Evolutionary conservation across 2,329 filamentous ascomycete species (phyloP), one percentile per base, ranked within the genome.

Genomic region (Colletotrichum karsti): DNA sequence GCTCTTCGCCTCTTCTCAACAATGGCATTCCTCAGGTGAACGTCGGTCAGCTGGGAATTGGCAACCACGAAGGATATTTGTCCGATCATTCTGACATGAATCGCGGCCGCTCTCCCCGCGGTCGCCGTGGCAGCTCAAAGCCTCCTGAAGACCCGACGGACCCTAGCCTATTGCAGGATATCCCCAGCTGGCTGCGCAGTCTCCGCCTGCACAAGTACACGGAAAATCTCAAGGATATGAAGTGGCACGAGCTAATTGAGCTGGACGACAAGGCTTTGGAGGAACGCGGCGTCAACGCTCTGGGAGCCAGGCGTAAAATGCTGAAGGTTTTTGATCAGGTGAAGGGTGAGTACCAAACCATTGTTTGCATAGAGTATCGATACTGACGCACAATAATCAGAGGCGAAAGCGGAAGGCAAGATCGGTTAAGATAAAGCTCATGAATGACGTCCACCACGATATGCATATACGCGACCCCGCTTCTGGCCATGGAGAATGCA

Each of bases 291-390:
- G 96, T 99, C 33, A 98, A 97, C 79, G 96, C 96, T 60, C 88
- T 98, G 63, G 96, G 96, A 74, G 96, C 96, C 18, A 88, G 96
- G 73, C 92, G 95, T 78, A 99, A 99, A 88, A 97, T 99, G 93
- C 84, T 99, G 69, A 99, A 99, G 89, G 96, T 98, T 63, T 98
- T 98, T 81, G 96, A 98, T 75, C 95, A 98, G 84, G 95, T 98
- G 76, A 94, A 90, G 81, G 92, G 89, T 90, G 82, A 71, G 82
- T 74, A 42, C 20, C 9, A 13, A 33, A n/a, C 37, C 13, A 9
- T 10, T 12, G 12, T 33, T 42, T 4, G 13, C 18, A 9, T 12
- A 10, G 8, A n/a, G 20, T 9, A 53, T 10, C 26, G 13, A 18
- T 9, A 28, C 42, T 67, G 54, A 54, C 54, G 15, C 22, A 37